Evolutionary conservation across 306 rosid species (phyloP).

Genomic region (Lithocarpus polystachyus): DNA sequence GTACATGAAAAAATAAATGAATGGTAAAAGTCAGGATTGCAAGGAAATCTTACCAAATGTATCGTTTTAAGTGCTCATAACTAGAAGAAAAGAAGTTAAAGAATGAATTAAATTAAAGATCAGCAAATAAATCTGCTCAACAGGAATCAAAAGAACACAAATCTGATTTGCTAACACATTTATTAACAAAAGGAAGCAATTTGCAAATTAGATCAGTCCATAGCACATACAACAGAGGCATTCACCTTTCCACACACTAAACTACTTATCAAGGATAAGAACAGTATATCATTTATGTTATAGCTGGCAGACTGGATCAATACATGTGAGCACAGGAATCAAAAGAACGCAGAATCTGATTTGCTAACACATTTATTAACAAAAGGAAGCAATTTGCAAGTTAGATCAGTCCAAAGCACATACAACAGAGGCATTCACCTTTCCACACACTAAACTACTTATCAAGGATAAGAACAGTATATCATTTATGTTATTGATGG

Average conservation of each 20-base stretch:
- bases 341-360: not conserved
- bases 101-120: not conserved
- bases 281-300: not conserved
- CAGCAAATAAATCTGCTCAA: not conserved
- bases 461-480: not conserved
- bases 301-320: not conserved
- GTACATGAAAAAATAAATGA: slow-evolving; percentile 36
- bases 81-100: not conserved
- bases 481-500: not conserved
- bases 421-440: not conserved
- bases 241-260: not conserved
- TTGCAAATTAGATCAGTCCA: not conserved
- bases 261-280: not conserved
- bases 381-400: no score
- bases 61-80: not conserved
- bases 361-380: not conserved
- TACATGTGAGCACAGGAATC: not conserved
- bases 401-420: not conserved
- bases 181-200: not conserved
- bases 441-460: not conserved
- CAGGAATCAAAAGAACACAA: not conserved
- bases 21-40: slow-evolving; percentile 21
- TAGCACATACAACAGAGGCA: not conserved
- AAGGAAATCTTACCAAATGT: slow-evolving; percentile 4
- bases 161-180: not conserved